Evolutionary conservation across 1,139 yeast genomes (phyloP).

Genomic region (Candida anutae): DNA sequence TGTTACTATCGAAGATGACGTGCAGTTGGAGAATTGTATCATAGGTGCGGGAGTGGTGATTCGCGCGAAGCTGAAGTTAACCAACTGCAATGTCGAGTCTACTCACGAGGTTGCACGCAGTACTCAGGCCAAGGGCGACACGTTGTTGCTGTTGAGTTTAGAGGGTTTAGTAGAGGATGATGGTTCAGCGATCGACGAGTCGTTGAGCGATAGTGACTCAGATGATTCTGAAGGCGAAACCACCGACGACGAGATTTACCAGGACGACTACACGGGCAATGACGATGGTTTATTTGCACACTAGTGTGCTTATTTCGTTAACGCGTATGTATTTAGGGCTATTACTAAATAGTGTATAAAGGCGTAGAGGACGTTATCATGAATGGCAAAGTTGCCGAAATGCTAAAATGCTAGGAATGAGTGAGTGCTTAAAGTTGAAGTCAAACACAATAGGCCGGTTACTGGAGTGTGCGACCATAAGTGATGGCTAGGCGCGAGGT

Average conservation of each 20-base stretch:
- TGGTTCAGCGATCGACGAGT: constrained; percentile 16
- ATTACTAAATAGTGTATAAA: too few species aligned
- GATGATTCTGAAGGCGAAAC: too few species aligned
- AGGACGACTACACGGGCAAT: constrained; percentile 42
- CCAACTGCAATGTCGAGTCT: constrained; percentile 82
- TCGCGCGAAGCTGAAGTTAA: constrained; percentile 51
- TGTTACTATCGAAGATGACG: constrained; percentile 73
- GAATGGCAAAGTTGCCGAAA: too few species aligned
- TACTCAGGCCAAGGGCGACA: constrained; percentile 75
- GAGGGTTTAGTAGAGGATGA: constrained; percentile 37
- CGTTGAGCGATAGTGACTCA: constrained; percentile 19
- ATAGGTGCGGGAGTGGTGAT: constrained; percentile 64
- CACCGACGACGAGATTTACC: constrained; percentile 26
- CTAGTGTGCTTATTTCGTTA: too few species aligned
- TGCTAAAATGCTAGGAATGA: too few species aligned
- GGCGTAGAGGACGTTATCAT: too few species aligned
- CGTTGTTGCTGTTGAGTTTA: constrained; percentile 57
- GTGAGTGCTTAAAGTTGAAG: too few species aligned
- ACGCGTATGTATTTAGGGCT: too few species aligned
- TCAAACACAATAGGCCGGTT: too few species aligned
- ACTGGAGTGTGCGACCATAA: too few species aligned
- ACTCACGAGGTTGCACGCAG: constrained; percentile 56
- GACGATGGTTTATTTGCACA: constrained; percentile 39
- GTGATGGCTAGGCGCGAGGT: too few species aligned
- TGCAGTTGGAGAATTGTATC: constrained; percentile 81